Conservation (phyloP, 2,329 filamentous ascomycete genomes). For the Paramyrothecium sp. region DNA sequence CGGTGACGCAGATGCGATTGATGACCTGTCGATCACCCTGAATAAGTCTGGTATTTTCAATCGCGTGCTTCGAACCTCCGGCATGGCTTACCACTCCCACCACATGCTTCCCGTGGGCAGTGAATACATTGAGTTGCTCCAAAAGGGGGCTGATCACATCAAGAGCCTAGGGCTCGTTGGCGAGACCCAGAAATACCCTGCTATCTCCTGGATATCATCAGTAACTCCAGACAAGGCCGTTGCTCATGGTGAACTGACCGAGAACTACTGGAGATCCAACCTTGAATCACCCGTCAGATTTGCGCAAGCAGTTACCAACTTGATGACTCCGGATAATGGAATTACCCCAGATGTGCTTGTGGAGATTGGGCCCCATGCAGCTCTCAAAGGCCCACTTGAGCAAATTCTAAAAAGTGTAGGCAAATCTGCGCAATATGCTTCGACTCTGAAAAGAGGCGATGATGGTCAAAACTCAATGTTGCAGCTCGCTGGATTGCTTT, state of each 20-base stretch:
- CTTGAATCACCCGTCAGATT: constrained; percentile 5
- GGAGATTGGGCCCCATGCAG: not conserved
- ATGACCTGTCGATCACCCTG: constrained; percentile 3
- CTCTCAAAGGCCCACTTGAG: not conserved
- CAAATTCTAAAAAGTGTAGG: not conserved
- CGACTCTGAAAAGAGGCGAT: not conserved
- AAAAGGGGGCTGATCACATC: not conserved
- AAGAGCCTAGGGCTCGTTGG: not conserved
- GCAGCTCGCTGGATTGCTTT: constrained; percentile 4
- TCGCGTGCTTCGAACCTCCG: constrained; percentile 16
- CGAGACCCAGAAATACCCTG: not conserved
- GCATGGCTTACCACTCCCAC: constrained; percentile 24
- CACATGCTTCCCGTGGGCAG: constrained; percentile 16
- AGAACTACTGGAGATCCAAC: constrained; percentile 2
- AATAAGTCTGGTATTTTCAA: constrained; percentile 14
- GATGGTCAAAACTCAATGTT: not conserved
- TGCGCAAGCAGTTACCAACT: not conserved
- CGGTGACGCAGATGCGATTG: constrained; percentile 19
- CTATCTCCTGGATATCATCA: not conserved
- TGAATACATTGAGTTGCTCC: not conserved
- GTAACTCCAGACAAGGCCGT: not conserved
- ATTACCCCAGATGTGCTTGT: not conserved
- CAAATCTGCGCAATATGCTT: not conserved
- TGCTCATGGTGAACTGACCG: not conserved
- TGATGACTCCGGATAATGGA: not conserved